Percentiles rank a stretch among this genome's conserved stretches.
Evolutionary conservation across 2,329 filamentous ascomycete genomes (phyloP).

Genomic region (Fusarium haematococcum): DNA sequence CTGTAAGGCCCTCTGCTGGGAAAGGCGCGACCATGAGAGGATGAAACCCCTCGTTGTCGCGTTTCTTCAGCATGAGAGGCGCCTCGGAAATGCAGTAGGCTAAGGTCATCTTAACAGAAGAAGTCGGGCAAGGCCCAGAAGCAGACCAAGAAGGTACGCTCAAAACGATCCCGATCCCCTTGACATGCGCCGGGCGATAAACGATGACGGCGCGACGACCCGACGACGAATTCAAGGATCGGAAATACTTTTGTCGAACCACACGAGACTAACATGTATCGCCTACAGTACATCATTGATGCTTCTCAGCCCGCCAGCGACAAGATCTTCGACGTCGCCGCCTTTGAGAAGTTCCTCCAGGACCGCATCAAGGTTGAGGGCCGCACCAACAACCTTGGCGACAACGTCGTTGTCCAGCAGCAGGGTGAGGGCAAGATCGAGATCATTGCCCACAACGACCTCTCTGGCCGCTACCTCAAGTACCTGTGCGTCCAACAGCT

Average conservation of each 20-base stretch:
- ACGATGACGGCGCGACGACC: neutral
- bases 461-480: constrained; percentile 99
- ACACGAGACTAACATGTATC: constrained; percentile 26
- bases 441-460: constrained; percentile 96
- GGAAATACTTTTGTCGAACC: neutral
- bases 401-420: constrained; percentile 90
- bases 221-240: neutral
- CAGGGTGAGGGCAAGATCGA: constrained; percentile 97
- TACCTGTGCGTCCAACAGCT: constrained; percentile 79
- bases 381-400: constrained; percentile 97
- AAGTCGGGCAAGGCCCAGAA: constrained; percentile 80
- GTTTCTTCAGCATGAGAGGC: constrained; percentile 19
- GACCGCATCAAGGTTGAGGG: constrained; percentile 99
- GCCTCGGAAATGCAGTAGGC: constrained; percentile 83
- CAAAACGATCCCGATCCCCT: neutral
- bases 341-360: constrained; percentile 99
- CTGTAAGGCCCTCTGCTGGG: constrained; percentile 75
- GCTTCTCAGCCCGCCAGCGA: constrained; percentile 97
- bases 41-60: neutral
- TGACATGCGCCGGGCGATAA: neutral
- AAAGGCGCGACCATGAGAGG: neutral
- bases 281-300: constrained; percentile 93
- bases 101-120: constrained; percentile 78
- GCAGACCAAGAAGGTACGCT: constrained; percentile 84
- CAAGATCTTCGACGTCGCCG: constrained; percentile 99